A percentile compares a stretch with the other conserved stretches of the same genome.
phyloP scores from a whole-genome alignment of 495 filamentous ascomycete genomes.

The Penicillium egyptiacum region DNA sequence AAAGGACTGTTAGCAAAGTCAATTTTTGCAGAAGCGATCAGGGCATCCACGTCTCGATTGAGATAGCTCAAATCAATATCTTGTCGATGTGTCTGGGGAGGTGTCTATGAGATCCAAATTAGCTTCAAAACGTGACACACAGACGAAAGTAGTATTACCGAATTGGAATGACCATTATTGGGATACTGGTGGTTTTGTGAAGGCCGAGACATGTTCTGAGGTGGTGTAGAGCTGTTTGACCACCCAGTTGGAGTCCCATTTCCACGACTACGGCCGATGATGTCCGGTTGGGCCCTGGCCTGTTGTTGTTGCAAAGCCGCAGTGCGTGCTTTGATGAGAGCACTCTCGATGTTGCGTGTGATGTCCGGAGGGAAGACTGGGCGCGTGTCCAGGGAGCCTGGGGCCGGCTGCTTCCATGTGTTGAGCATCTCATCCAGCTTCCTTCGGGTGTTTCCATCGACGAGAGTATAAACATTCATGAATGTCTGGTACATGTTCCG shows the following conservation, averaged over 20 bases:
- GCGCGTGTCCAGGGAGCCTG: constrained; percentile 80
- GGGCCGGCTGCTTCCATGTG: constrained; percentile 97
- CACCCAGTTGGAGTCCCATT: constrained; percentile 53
- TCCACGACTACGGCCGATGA: constrained; percentile 57
- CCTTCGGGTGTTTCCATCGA: constrained; percentile 74
- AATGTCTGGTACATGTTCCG: constrained; percentile 89
- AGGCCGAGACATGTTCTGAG: constrained; percentile 48
- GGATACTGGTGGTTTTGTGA: constrained; percentile 29
- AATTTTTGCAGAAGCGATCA: constrained; percentile 67
- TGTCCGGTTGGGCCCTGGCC: constrained; percentile 62
- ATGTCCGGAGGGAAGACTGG: constrained; percentile 87
- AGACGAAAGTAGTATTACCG: constrained; percentile 28
- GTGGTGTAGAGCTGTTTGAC: constrained; percentile 70
- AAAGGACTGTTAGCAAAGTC: constrained; percentile 71
- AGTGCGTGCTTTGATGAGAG: constrained; percentile 83
- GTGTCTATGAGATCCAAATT: constrained; percentile 31
- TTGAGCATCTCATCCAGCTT: constrained; percentile 97
- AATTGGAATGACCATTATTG: constrained; percentile 38
- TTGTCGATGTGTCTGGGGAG: constrained; percentile 32
- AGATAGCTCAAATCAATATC: constrained; percentile 62
- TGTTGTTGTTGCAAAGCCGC: constrained; percentile 70
- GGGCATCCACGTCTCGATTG: constrained; percentile 74
- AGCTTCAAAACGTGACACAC: not conserved
- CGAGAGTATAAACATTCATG: constrained; percentile 91
- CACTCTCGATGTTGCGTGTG: constrained; percentile 88